Evolutionary conservation across 352 stramenopile species (phyloP), one percentile per base, ranked within the genome.

Genomic region (Phytophthora citrophthora): DNA sequence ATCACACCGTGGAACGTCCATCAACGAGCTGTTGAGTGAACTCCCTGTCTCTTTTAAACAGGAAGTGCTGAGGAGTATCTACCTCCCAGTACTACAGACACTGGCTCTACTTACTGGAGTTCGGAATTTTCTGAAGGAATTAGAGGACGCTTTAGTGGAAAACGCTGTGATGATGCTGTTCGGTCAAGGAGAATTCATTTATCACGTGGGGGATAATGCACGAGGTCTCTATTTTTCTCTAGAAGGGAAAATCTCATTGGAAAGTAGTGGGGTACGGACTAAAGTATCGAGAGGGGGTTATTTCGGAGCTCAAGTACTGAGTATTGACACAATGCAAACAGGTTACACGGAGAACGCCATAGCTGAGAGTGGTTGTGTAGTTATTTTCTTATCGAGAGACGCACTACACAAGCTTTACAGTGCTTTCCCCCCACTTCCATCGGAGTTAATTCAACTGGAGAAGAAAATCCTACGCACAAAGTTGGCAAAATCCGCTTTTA

Each of bases 61-160:
- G 7, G 67, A 89, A 23, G 69, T 89, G 5, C 29, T 86, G 8
- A 41, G 49, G 0, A 72, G 70, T n/a, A 86, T 90, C 63, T 86
- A 41, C 45, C 27, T 32, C 27, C 27, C 27, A 9, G 27, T 32
- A 32, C 27, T 32, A 10, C 27, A 32, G 6, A 32, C 27, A 32
- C 27, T 32, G 6, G 27, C 27, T 4, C 6, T 32, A 9, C 27
- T 32, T 32, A 32, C 27, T 32, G 27, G 27, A 32, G 5, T 32
- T 32, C 27, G 27, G 1, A 32, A 32, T 32, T 32, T 10, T 9
- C 5, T 32, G 27, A 10, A 1, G 8, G 27, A 32, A 32, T 32
- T 32, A 9, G 27, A 32, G 27, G 27, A 32, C 27, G 27, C 27
- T 9, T 7, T 32, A 32, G 27, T 32, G 27, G 27, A 32, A 5